Evolutionary conservation across 179 eudicot species (phyloP).

Genomic region (Beta corolliflora): DNA sequence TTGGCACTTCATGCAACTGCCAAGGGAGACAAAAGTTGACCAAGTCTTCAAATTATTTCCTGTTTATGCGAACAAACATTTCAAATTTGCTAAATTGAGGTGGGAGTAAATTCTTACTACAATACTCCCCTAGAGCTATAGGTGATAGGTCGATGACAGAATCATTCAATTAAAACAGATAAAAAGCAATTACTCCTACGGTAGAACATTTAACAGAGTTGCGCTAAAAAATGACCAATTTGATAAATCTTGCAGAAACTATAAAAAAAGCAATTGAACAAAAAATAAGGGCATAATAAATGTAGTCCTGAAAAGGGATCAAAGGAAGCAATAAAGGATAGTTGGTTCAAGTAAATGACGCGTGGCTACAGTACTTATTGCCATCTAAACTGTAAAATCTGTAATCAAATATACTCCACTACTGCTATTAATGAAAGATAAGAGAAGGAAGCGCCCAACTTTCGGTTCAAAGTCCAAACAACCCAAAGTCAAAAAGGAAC

Average conservation of each 20-base stretch:
- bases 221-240: too few species aligned
- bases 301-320: conserved; percentile 12
- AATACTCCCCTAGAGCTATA: conserved; percentile 1
- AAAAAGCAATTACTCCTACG: not conserved
- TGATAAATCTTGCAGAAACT: too few species aligned
- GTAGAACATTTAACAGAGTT: too few species aligned
- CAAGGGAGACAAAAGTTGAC: not conserved
- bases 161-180: conserved; percentile 4
- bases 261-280: too few species aligned
- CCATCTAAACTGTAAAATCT: conserved; percentile 15
- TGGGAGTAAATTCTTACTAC: not conserved
- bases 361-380: conserved; percentile 29
- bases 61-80: too few species aligned
- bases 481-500: conserved; percentile 7
- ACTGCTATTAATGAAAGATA: not conserved
- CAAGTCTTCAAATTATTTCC: not conserved
- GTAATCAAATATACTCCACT: too few species aligned
- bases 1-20: not conserved
- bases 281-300: not conserved
- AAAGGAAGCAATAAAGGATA: conserved; percentile 24
- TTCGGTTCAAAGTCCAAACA: conserved; percentile 15
- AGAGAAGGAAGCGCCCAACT: not conserved
- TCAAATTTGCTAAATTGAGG: not conserved
- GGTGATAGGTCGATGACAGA: not conserved
- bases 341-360: conserved; percentile 16